phyloP scores from a whole-genome alignment of 2,329 filamentous ascomycete genomes.

The Fusarium proliferatum region DNA sequence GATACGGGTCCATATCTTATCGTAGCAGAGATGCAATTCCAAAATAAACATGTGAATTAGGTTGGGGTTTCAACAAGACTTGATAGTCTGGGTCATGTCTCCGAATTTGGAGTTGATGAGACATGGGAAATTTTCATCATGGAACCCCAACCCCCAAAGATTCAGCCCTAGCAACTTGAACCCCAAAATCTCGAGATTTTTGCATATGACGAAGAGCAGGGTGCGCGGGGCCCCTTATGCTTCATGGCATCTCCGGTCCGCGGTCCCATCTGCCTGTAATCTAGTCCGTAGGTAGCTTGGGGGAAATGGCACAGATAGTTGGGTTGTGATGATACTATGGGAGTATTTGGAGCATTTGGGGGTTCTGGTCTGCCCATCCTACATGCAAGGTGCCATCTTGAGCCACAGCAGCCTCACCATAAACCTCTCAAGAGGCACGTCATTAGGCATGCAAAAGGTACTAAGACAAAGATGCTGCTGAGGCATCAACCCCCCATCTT shows the following conservation, averaged over 20 bases:
- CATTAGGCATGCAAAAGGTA: not conserved
- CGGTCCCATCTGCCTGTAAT: not conserved
- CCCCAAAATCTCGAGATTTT: conserved; percentile 27
- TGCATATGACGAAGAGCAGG: not conserved
- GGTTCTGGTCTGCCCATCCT: not conserved
- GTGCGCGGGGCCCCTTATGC: not conserved
- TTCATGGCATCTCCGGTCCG: not conserved
- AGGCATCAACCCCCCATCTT: not conserved
- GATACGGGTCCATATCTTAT: not conserved
- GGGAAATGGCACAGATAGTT: not conserved
- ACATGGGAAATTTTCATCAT: conserved; percentile 4
- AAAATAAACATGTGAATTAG: conserved; percentile 24
- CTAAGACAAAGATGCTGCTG: not conserved
- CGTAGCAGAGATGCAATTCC: not conserved
- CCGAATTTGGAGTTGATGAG: conserved; percentile 23
- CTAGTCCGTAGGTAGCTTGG: not conserved
- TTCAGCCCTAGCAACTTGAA: conserved; percentile 26
- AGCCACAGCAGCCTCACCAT: not conserved
- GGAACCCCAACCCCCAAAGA: conserved; percentile 42
- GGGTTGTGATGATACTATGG: not conserved
- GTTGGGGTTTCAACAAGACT: conserved; percentile 41
- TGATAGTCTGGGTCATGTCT: not conserved
- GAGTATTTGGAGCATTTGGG: conserved; percentile 14
- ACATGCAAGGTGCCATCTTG: not conserved
- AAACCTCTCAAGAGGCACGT: not conserved